Conservation (phyloP, 768 basidiomycete species). For the Xerocomellus chrysenteron region DNA sequence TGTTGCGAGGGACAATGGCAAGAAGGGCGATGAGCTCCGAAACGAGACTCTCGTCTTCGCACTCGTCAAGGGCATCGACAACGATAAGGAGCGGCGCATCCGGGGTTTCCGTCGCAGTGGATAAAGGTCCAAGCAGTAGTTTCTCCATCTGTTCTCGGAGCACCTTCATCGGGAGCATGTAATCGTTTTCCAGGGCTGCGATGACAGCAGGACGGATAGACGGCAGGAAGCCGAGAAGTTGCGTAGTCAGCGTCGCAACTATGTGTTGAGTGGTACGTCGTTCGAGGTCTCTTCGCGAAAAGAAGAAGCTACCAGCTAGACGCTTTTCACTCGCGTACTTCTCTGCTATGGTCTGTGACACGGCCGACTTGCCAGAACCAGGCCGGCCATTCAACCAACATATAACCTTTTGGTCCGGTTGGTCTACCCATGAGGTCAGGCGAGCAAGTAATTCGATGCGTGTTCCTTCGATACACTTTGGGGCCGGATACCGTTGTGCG, state of each 20-base stretch:
- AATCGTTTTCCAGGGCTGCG: constrained; percentile 23
- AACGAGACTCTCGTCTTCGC: constrained; percentile 26
- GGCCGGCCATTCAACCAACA: constrained; percentile 29
- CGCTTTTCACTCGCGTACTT: constrained; percentile 17
- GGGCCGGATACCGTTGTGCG: constrained; percentile 17
- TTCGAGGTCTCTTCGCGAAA: constrained; percentile 29
- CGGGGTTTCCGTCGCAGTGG: constrained; percentile 3
- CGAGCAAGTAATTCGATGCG: constrained; percentile 19
- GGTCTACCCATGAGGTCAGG: constrained; percentile 15
- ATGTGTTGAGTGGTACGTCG: constrained; percentile 25
- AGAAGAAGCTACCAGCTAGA: constrained; percentile 38
- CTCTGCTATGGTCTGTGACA: constrained; percentile 34
- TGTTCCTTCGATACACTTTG: constrained; percentile 25
- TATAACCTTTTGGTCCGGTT: constrained; percentile 2
- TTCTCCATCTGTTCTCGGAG: constrained; percentile 31
- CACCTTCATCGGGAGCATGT: constrained; percentile 27
- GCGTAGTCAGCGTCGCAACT: constrained; percentile 33
- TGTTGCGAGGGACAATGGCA: constrained; percentile 10
- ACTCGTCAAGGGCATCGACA: constrained; percentile 27
- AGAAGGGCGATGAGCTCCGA: constrained; percentile 26
- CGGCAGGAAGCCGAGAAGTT: constrained; percentile 25
- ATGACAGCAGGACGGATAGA: constrained; percentile 22
- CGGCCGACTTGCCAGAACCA: constrained; percentile 28
- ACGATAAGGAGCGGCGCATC: constrained; percentile 19
- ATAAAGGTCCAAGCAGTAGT: constrained; percentile 23